phyloP scores from a whole-genome alignment of 257 asterid species.

The Ilex asprella region DNA sequence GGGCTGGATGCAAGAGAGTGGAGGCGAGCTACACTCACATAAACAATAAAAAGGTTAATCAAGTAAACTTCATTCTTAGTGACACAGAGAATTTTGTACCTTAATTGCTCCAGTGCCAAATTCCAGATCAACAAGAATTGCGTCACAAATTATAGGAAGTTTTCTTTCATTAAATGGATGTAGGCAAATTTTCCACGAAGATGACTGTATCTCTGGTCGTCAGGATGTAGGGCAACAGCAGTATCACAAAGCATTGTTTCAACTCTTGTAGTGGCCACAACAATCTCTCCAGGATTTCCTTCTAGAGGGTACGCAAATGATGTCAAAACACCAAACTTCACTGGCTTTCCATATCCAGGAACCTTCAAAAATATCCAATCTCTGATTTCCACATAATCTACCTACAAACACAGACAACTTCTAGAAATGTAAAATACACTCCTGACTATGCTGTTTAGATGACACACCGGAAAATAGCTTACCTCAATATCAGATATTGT shows the following conservation, averaged over 20 bases:
- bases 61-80: slow-evolving; percentile 2
- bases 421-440: slow-evolving; percentile 8
- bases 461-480: neutral
- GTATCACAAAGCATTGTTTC: slow-evolving; percentile 98
- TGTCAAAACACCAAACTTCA: slow-evolving; percentile 89
- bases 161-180: slow-evolving; percentile 89
- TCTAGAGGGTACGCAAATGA: slow-evolving; percentile 96
- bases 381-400: slow-evolving; percentile 67
- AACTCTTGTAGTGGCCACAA: slow-evolving; percentile 93
- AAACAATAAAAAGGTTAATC: slow-evolving; percentile 11
- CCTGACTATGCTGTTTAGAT: neutral
- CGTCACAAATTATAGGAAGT: slow-evolving; percentile 86
- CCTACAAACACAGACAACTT: slow-evolving; percentile 43
- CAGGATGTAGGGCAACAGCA: slow-evolving; percentile 92
- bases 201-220: slow-evolving; percentile 70
- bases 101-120: slow-evolving; percentile 99
- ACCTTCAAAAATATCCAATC: slow-evolving; percentile 60
- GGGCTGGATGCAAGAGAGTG: slow-evolving; percentile 82
- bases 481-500: slow-evolving; percentile 99
- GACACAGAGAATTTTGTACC: slow-evolving; percentile 32
- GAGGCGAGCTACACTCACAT: slow-evolving; percentile 15
- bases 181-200: slow-evolving; percentile 78
- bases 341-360: slow-evolving; percentile 67
- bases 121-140: slow-evolving; percentile 72
- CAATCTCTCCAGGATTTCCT: slow-evolving; percentile 75